phyloP scores from a whole-genome alignment of 352 stramenopile genomes.

The Pythium aphanidermatum region DNA sequence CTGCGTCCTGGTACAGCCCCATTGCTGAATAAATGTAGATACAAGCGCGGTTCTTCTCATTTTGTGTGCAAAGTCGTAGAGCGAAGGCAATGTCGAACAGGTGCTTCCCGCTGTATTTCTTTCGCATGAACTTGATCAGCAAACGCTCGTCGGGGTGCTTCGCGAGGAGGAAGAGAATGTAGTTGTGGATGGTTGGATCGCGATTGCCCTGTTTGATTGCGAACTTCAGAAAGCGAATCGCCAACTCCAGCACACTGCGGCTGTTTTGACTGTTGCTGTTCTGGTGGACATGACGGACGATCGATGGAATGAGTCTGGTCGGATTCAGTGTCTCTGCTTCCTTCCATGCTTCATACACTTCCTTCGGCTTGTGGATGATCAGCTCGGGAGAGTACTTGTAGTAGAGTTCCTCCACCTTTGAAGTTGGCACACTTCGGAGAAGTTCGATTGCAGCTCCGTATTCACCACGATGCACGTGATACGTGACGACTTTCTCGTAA shows the following conservation, averaged over 20 bases:
- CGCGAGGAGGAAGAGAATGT: constrained; percentile 87
- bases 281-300: constrained; percentile 88
- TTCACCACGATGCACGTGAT: constrained; percentile 88
- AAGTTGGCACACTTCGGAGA: constrained; percentile 81
- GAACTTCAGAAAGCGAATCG: constrained; percentile 92
- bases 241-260: constrained; percentile 79
- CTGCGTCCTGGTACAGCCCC: constrained; percentile 89
- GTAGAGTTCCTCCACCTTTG: constrained; percentile 90
- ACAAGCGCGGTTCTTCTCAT: constrained; percentile 89
- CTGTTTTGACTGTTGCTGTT: constrained; percentile 55
- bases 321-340: constrained; percentile 86
- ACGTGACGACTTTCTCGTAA: constrained; percentile 92
- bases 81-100: constrained; percentile 92
- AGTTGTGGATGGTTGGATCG: constrained; percentile 91
- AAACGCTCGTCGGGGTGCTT: constrained; percentile 85
- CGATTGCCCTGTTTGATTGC: constrained; percentile 89
- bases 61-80: constrained; percentile 87
- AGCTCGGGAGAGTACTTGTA: constrained; percentile 94
- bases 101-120: constrained; percentile 82
- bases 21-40: constrained; percentile 95
- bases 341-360: constrained; percentile 90
- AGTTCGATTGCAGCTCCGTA: constrained; percentile 88
- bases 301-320: constrained; percentile 89
- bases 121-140: constrained; percentile 89
- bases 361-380: constrained; percentile 88